Conservation (phyloP, 2,329 filamentous ascomycete species). For the Blastomyces gilchristii region DNA sequence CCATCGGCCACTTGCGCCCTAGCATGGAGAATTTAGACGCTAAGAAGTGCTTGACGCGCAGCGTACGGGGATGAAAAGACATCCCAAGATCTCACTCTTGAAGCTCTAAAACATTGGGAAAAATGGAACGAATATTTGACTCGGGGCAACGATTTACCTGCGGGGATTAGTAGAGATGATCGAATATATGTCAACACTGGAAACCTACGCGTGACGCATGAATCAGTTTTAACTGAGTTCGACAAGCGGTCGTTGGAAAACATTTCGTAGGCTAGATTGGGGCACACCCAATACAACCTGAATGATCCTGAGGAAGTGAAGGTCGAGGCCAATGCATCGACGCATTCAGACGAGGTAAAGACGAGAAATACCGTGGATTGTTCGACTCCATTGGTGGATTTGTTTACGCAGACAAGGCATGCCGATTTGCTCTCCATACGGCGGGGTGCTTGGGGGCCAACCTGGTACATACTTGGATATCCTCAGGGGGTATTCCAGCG, state of each 20-base stretch:
- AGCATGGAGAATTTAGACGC: background rate
- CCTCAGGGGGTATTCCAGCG: slow-evolving; percentile 24
- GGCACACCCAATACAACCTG: slow-evolving; percentile 29
- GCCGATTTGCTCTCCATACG: slow-evolving; percentile 37
- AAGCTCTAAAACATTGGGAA: slow-evolving; percentile 36
- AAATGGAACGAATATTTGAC: slow-evolving; percentile 38
- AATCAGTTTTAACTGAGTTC: slow-evolving; percentile 19
- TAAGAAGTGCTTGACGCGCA: slow-evolving; percentile 18
- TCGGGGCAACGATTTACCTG: slow-evolving; percentile 20
- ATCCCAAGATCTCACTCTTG: slow-evolving; percentile 39
- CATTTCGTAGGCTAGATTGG: slow-evolving; percentile 28
- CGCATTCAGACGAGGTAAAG: slow-evolving; percentile 23
- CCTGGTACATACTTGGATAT: slow-evolving; percentile 30
- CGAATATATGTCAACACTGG: slow-evolving; percentile 31
- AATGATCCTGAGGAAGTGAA: slow-evolving; percentile 21
- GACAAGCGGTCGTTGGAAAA: slow-evolving; percentile 30
- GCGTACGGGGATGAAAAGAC: slow-evolving; percentile 36
- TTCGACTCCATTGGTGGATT: slow-evolving; percentile 41
- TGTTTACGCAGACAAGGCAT: slow-evolving; percentile 39
- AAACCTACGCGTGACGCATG: slow-evolving; percentile 11
- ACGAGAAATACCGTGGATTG: slow-evolving; percentile 27
- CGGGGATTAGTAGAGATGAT: slow-evolving; percentile 27
- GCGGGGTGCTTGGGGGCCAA: slow-evolving; percentile 33
- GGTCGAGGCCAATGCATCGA: slow-evolving; percentile 28
- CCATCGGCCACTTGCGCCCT: too few relatives aligned